Evolutionary conservation across 2,329 filamentous ascomycete species (phyloP), one percentile per base, ranked within the genome.

Genomic region (Pseudofabraea citricarpa): DNA sequence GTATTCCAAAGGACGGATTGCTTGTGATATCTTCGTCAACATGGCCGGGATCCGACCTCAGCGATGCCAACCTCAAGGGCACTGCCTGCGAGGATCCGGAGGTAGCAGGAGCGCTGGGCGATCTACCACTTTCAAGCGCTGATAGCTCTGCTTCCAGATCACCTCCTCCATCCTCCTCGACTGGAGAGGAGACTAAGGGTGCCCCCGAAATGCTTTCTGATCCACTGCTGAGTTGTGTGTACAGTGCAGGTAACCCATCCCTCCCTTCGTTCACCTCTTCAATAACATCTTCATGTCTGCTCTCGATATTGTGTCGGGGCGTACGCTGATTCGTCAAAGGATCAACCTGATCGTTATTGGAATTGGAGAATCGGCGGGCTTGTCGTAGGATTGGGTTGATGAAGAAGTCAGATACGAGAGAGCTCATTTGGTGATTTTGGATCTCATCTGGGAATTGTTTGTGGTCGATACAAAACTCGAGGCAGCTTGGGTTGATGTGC

Each of bases 311-410:
- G 47, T 33, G 21, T 7, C 22, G 32, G 13, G 29, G n/a, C n/a
- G 19, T 31, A 40, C 44, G 48, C n/a, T 46, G 40, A 41, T 46
- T 55, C 32, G 58, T 41, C 22, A 54, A 36, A 16, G 58, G 53
- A 50, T 63, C 62, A 54, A 59, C 58, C 51, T 62, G 64, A 51
- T 58, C 59, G 56, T 54, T 48, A 54, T 58, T 51, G 51, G 51
- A 52, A 49, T 63, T 54, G 55, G 81, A 83, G 57, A 84, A 76
- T 50, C 78, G 77, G 49, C 79, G 77, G 56, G 79, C 80, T 64
- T 83, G 79, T 60, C 79, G 77, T 53, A 83, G 65, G 56, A 83
- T 78, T 45, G 81, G 79, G 49, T 81, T 81, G 63, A 83, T 79
- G 55, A 83, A 66, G 60, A 81, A 82, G 48, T 82, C 76, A 57